Base-by-base conservation (phyloP, 1,284 basidiomycete species). In the Cryptococcus amylolentus region DNA sequence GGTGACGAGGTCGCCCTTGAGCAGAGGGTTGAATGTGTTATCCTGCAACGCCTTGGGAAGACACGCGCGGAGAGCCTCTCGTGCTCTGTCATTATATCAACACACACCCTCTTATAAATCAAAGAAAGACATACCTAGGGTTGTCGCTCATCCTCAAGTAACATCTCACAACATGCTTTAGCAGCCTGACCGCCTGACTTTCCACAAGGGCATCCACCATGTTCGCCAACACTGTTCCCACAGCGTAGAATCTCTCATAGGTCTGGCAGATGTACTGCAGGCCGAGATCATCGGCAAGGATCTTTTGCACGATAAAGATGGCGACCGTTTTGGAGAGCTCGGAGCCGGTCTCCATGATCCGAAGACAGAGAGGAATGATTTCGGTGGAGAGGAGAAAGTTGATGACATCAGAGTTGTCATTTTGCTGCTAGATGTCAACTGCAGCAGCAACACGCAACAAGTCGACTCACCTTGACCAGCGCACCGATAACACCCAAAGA, bases 251-350 rank as follows among this genome's bases (percentile, higher is more conserved):
- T 48, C 96, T 84, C 77, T 99, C 96, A 77, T 98, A 98, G 16
- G 96, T 98, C 78, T 98, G 95, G 72, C 95, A 98, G 72, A 99
- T 98, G 77, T 99, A 99, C 28, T 92, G 94, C 58, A 99, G 79
- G 12, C 96, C 95, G 10, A 95, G 93, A 78, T 99, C 96, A 75
- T 99, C 96, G 53, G 98, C 83, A 20, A 99, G 82, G 66, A 99
- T 98, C 81, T 98, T 99, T 78, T 99, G 96, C 3, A 99, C 96
- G 71, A 99, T 99, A 78, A 99, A 99, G 72, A 99, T 99, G 48
- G 96, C 96, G 46, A 99, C 96, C 0, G 96, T 99, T 80, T 99
- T 99, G 62, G 88, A 92, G n/a, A 99, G 84, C 70, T 99, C 96
- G 6, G 93, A 96, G 47, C 96, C 96, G 1, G 96, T 98, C 79